Base-by-base conservation (phyloP, 495 filamentous ascomycete genomes). In the Echria macrotheca region DNA sequence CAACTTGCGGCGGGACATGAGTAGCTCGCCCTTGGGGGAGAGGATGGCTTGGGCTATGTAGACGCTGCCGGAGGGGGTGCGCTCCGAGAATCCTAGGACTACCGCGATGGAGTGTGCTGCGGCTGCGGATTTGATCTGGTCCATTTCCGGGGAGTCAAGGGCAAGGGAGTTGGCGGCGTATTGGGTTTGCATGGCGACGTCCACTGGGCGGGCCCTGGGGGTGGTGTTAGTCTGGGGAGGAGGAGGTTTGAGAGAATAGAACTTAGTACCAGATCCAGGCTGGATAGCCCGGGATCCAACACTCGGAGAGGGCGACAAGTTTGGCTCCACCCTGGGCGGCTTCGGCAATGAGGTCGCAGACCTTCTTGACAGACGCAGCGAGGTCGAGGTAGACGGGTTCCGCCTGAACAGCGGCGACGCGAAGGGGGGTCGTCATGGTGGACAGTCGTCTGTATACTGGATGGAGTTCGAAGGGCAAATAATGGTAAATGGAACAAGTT, bases 201-300 rank as follows among this genome's bases (percentile, higher is more conserved):
- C 48, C 2, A 50, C 48, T 7, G 48, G 48, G 29, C 48, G 48
- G 12, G 48, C 48, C 48, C 48, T 49, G 35, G 19, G 14, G 21
- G 0, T n/a, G 45, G 19, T 1, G 36, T 40, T 28, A 50, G 23
- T 32, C 14, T 5, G 15, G 23, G 14, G 37, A 8, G 18, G 10
- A 44, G n/a, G 1, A 19, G 23, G 23, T 4, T n/a, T n/a, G n/a
- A n/a, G n/a, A n/a, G n/a, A n/a, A n/a, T n/a, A n/a, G n/a, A n/a
- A n/a, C n/a, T n/a, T n/a, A n/a, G n/a, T 63, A 81, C 78, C 78
- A 84, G 17, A 82, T 76, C 77, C 76, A 81, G 0, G 50, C 58
- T 7, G 78, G 78, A 58, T 80, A 83, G 10, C 80, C 78, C 0
- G 75, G 69, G 21, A 81, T 65, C 70, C 70, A 83, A 33, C 63